These are phyloP conservation scores for Claviceps sp. DNA, from an alignment of 2,329 filamentous ascomycete species.

Conservation along the genomic window DNA sequence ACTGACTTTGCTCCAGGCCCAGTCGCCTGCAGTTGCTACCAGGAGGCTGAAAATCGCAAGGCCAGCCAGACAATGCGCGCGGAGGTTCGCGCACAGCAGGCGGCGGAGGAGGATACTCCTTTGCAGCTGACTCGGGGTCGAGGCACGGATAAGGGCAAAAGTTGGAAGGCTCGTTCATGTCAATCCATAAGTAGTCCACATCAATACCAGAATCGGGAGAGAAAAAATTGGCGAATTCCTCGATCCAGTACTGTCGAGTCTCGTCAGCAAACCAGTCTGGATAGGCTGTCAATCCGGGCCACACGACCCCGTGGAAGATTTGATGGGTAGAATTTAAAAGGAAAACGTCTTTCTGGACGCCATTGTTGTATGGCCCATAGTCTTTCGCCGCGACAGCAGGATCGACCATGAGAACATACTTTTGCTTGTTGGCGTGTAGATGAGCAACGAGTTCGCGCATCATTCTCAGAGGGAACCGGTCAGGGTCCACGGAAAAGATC, in stretches of 20 bases:
- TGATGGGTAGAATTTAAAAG: slow-evolving; percentile 38
- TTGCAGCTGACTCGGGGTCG: slow-evolving; percentile 23
- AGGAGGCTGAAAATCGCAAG: slow-evolving; percentile 18
- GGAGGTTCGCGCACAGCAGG: slow-evolving; percentile 48
- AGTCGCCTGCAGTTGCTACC: slow-evolving; percentile 8
- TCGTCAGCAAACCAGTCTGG: slow-evolving; percentile 64
- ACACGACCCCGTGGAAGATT: slow-evolving; percentile 53
- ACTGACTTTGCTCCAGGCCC: neutral
- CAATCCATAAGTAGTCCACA: slow-evolving; percentile 66
- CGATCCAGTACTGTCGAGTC: slow-evolving; percentile 53
- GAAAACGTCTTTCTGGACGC: slow-evolving; percentile 31
- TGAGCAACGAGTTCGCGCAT: slow-evolving; percentile 54
- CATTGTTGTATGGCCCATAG: slow-evolving; percentile 29
- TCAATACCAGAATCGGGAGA: slow-evolving; percentile 49
- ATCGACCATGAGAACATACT: slow-evolving; percentile 70
- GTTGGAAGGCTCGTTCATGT: slow-evolving; percentile 38
- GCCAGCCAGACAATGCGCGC: slow-evolving; percentile 52
- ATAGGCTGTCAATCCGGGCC: slow-evolving; percentile 59
- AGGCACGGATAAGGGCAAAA: slow-evolving; percentile 17
- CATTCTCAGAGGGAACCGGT: slow-evolving; percentile 45
- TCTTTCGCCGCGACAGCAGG: slow-evolving; percentile 49
- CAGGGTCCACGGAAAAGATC: slow-evolving; percentile 50
- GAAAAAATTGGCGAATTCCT: slow-evolving; percentile 54
- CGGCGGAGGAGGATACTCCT: slow-evolving; percentile 42
- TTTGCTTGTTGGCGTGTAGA: slow-evolving; percentile 52